A percentile compares a stretch with the other conserved stretches of the same genome.
phyloP scores from a whole-genome alignment of 2,329 filamentous ascomycete genomes.

The Trichoderma atrobrunneum region DNA sequence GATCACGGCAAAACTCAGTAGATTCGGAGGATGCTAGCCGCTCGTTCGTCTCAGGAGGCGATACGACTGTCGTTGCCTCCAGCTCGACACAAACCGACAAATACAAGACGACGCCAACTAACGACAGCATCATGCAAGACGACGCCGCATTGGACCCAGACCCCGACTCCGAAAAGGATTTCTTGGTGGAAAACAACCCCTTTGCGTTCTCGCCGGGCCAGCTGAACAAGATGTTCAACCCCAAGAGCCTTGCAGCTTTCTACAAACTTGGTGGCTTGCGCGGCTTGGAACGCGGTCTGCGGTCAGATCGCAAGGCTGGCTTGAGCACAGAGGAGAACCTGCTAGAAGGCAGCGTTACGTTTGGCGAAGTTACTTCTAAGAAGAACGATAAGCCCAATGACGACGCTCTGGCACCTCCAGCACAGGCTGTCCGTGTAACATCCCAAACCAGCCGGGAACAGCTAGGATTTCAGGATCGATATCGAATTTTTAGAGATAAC shows the following conservation, averaged over 20 bases:
- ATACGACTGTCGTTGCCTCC: slow-evolving; percentile 56
- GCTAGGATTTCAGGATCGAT: slow-evolving; percentile 50
- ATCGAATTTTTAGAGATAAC: slow-evolving; percentile 70
- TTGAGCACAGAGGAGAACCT: slow-evolving; percentile 72
- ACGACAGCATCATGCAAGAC: slow-evolving; percentile 60
- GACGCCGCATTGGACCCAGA: slow-evolving; percentile 71
- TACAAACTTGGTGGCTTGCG: slow-evolving; percentile 73
- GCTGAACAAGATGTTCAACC: slow-evolving; percentile 83
- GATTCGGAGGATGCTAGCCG: slow-evolving; percentile 63
- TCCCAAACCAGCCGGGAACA: background rate
- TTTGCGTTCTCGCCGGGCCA: slow-evolving; percentile 85
- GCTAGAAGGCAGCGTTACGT: slow-evolving; percentile 64
- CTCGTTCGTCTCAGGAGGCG: slow-evolving; percentile 58
- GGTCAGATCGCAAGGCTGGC: slow-evolving; percentile 68
- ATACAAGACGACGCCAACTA: slow-evolving; percentile 39
- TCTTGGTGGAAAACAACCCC: slow-evolving; percentile 71
- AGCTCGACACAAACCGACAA: slow-evolving; percentile 45
- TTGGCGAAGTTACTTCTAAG: slow-evolving; percentile 62
- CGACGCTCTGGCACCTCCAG: slow-evolving; percentile 27
- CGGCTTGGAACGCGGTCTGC: slow-evolving; percentile 76
- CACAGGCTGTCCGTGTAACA: background rate
- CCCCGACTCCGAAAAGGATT: slow-evolving; percentile 71
- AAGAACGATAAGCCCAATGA: slow-evolving; percentile 35
- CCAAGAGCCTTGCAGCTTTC: slow-evolving; percentile 81
- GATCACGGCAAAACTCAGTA: slow-evolving; percentile 66